Base-by-base conservation (phyloP, 2,329 filamentous ascomycete species). In the Microsporum ferrugineum region DNA sequence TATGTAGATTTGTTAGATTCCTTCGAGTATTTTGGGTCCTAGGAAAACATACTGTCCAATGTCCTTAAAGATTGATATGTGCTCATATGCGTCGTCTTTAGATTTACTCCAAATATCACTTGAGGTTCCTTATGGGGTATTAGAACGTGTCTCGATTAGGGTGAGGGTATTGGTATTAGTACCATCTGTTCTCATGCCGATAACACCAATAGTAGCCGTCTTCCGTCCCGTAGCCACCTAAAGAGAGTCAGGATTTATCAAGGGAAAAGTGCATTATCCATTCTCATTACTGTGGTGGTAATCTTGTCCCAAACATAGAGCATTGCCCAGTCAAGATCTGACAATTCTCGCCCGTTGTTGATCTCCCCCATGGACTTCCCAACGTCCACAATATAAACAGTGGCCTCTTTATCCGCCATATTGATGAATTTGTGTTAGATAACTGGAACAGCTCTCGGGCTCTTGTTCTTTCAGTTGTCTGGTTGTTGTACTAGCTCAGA, bases 241-340 rank as follows among this genome's bases (percentile, higher is more conserved):
- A 2, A 58, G 29, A 5, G 10, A 57, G 5, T 57, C 29, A 57
- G 31, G 12, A 43, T 14, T 43, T 31, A 43, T 36, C 31, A 31
- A 27, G 12, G 36, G 39, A 43, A 56, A 31, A 2, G n/a, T 8
- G 60, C 59, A 27, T 7, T 14, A 1, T 43, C 17, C 14, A 55
- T 36, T 53, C 17, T 17, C 33, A 75, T 73, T 23, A 90, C 87
- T 2, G 86, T 89, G 5, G 83, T 84, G 3, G 86, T 87, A 66
- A 95, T 88, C 71, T 89, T 94, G 79, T 97, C 92, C 91, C 92
- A 99, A 57, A 97, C 83, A 75, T 96, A 99, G 64, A 84, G 84
- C 84, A 97, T 86, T 56, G 85, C 84, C 84, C 87, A 99, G 63
- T 96, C 89, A 17, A 99, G 82, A 71, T 97, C 88, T 2, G 87